phyloP scores from a whole-genome alignment of 2,329 filamentous ascomycete genomes.

The Fusarium sp. region DNA sequence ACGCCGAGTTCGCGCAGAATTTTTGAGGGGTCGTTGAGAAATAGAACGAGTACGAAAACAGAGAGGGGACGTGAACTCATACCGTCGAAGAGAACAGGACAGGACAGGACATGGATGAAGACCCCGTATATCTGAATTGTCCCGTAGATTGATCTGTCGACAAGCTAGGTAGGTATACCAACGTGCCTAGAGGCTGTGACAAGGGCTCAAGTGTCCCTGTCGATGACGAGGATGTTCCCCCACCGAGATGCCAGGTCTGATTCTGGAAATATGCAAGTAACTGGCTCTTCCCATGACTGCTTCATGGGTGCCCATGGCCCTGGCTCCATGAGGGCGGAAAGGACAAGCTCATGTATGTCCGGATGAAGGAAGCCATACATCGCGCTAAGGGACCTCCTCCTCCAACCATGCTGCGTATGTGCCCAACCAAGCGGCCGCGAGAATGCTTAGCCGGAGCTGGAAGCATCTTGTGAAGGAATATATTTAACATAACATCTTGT shows the following conservation, averaged over 20 bases:
- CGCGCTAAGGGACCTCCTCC: not conserved
- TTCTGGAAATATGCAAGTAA: slow-evolving; percentile 13
- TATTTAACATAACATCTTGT: not conserved
- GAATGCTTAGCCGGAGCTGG: not conserved
- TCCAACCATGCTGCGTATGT: slow-evolving; percentile 2
- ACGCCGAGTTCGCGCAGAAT: slow-evolving; percentile 25
- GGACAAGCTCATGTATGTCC: slow-evolving; percentile 15
- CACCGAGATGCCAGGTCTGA: slow-evolving; percentile 4
- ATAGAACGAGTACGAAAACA: slow-evolving; percentile 1
- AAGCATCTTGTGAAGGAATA: not conserved
- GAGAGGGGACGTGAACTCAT: not conserved
- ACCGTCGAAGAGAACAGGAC: not conserved
- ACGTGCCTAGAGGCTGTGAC: not conserved
- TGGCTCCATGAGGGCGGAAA: slow-evolving; percentile 17
- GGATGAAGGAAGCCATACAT: slow-evolving; percentile 24
- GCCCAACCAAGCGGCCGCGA: not conserved
- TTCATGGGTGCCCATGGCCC: slow-evolving; percentile 18
- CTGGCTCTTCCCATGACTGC: slow-evolving; percentile 31
- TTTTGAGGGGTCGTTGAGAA: slow-evolving; percentile 2
- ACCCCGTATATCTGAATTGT: slow-evolving; percentile 3
- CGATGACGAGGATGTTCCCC: slow-evolving; percentile 8
- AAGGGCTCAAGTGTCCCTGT: slow-evolving; percentile 2
- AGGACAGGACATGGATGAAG: not conserved
- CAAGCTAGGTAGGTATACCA: not conserved
- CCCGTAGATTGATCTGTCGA: slow-evolving; percentile 4